These are phyloP conservation scores for Tuber brumale DNA, from an alignment of 495 filamentous ascomycete genomes.

Conservation along the genomic window DNA sequence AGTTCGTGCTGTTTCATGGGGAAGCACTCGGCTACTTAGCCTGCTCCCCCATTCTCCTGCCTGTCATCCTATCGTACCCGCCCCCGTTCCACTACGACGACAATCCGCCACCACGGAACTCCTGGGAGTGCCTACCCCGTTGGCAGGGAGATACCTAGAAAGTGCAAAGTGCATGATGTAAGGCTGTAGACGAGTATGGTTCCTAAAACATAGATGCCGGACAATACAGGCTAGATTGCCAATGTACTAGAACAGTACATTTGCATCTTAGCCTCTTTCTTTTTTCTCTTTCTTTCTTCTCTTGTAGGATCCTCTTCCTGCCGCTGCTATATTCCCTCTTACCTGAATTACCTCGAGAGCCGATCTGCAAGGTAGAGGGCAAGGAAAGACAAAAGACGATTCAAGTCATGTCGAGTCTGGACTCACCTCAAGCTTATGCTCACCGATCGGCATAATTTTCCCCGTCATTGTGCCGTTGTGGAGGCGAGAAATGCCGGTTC, in stretches of 20 bases:
- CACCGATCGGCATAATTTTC: neutral
- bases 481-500: neutral
- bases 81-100: neutral
- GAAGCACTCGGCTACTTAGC: neutral
- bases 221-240: neutral
- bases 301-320: neutral
- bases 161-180: neutral
- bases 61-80: conserved; percentile 1
- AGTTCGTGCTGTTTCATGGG: neutral
- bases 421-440: neutral
- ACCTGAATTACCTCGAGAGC: neutral
- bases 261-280: neutral
- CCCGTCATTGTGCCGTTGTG: neutral
- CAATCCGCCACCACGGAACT: neutral
- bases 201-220: neutral
- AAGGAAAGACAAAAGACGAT: neutral
- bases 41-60: neutral
- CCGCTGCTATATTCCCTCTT: neutral
- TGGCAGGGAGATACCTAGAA: neutral
- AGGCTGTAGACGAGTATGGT: neutral
- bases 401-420: neutral
- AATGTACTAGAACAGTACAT: neutral
- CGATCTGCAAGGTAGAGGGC: neutral
- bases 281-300: neutral
- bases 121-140: neutral